Evolutionary conservation across 331 rosid species (phyloP).

Genomic region (Rosa hybrid): DNA sequence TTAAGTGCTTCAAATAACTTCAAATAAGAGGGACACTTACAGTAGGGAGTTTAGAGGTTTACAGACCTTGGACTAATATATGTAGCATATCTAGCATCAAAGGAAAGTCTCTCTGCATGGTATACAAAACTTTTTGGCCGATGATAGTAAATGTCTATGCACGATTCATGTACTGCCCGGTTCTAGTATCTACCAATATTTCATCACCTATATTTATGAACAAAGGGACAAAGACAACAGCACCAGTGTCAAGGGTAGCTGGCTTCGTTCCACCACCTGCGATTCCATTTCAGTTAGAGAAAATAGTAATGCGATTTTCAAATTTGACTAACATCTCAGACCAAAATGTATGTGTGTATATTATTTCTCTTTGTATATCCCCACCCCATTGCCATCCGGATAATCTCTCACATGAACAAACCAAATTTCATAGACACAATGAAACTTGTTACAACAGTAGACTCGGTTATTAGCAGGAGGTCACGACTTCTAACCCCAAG

Average conservation of each 20-base stretch:
- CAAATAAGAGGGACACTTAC: not conserved
- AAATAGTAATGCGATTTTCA: not conserved
- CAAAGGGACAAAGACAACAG: conserved; percentile 81
- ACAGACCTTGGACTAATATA: conserved; percentile 25
- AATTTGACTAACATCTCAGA: not conserved
- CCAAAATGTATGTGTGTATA: not conserved
- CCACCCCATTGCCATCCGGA: not conserved
- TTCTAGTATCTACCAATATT: conserved; percentile 83
- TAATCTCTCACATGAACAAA: not conserved
- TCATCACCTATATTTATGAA: conserved; percentile 74
- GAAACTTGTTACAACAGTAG: not conserved
- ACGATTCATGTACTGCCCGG: conserved; percentile 88
- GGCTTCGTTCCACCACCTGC: conserved; percentile 98
- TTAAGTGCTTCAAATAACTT: not conserved
- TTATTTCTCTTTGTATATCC: not conserved
- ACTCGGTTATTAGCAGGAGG: not conserved
- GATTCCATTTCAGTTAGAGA: conserved; percentile 27
- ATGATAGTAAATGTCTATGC: conserved; percentile 47
- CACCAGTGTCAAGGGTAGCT: conserved; percentile 91
- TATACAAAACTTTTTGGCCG: conserved; percentile 5
- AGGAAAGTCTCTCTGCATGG: conserved; percentile 16
- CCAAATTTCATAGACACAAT: not conserved
- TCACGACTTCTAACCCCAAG: not conserved
- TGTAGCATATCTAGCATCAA: conserved; percentile 11
- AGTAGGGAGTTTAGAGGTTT: not conserved